Evolutionary conservation across 192 early-diverging fungal species (phyloP).

Genomic region (Paraglomus brasilianum): DNA sequence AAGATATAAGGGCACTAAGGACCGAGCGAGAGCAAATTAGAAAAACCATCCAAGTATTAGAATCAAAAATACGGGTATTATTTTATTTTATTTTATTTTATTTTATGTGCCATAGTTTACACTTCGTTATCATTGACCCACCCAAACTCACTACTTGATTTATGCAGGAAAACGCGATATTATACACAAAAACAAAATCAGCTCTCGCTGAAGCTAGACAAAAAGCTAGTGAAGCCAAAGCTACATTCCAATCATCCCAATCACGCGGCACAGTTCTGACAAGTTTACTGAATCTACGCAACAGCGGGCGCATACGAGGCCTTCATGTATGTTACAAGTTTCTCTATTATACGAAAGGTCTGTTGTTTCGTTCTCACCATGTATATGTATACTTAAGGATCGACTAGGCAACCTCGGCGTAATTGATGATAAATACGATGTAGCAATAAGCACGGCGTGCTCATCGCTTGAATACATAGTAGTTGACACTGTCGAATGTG

Average conservation of each 20-base stretch:
- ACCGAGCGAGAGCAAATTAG: not conserved
- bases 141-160: no score
- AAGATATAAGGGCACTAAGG: slow-evolving; percentile 34
- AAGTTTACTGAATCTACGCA: slow-evolving; percentile 67
- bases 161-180: slow-evolving; percentile 39
- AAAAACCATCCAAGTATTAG: not conserved
- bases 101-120: not conserved
- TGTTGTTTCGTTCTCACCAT: not conserved
- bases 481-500: slow-evolving; percentile 84
- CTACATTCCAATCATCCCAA: slow-evolving; percentile 60
- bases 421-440: slow-evolving; percentile 91
- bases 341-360: not conserved
- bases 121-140: slow-evolving; percentile 4
- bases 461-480: slow-evolving; percentile 84
- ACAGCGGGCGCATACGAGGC: slow-evolving; percentile 70
- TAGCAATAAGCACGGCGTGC: slow-evolving; percentile 92
- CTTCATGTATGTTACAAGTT: slow-evolving; percentile 57
- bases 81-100: not conserved
- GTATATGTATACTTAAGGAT: slow-evolving; percentile 44
- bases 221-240: slow-evolving; percentile 70
- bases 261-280: slow-evolving; percentile 67
- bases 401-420: slow-evolving; percentile 95
- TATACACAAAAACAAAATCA: slow-evolving; percentile 44
- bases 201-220: slow-evolving; percentile 47
- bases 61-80: not conserved